Evolutionary conservation across 2,329 filamentous ascomycete species (phyloP).

Genomic region (Cladosporium sp.): DNA sequence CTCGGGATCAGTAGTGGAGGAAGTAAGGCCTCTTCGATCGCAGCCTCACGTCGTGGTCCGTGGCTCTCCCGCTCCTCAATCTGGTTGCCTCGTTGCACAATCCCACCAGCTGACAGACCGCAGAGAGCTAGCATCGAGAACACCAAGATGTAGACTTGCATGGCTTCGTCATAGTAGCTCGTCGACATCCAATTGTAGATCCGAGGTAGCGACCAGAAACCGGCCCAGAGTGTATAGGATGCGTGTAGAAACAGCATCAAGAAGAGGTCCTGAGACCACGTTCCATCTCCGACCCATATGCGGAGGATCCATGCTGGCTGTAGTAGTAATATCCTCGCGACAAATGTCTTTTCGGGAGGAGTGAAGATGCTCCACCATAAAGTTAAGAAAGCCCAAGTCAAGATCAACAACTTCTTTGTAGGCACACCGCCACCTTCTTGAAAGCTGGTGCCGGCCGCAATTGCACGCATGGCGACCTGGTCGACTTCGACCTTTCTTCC

Average conservation of each 20-base stretch:
- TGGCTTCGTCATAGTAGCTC: constrained; percentile 16
- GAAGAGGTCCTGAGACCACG: constrained; percentile 26
- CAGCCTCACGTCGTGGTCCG: constrained; percentile 8
- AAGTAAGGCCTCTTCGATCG: constrained; percentile 30
- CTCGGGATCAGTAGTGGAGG: constrained; percentile 60
- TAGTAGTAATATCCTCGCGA: constrained; percentile 25
- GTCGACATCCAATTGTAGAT: constrained; percentile 8
- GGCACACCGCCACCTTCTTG: constrained; percentile 1
- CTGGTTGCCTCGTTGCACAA: constrained; percentile 25
- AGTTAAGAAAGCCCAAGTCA: constrained; percentile 23
- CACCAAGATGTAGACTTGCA: constrained; percentile 23
- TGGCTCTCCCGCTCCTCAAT: constrained; percentile 15
- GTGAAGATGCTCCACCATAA: constrained; percentile 31
- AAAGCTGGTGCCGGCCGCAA: background rate
- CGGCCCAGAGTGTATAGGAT: constrained; percentile 22
- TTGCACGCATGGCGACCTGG: constrained; percentile 3
- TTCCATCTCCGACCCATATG: constrained; percentile 18
- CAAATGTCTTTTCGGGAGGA: constrained; percentile 26
- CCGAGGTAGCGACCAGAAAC: constrained; percentile 22
- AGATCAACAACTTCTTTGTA: background rate
- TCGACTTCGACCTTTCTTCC: background rate
- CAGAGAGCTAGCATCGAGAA: constrained; percentile 27
- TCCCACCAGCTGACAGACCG: constrained; percentile 26
- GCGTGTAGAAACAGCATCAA: constrained; percentile 23
- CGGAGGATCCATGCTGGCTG: constrained; percentile 29